Base-by-base conservation (phyloP, 192 early-diverging fungal species). In the Phlyctochytrium bullatum region DNA sequence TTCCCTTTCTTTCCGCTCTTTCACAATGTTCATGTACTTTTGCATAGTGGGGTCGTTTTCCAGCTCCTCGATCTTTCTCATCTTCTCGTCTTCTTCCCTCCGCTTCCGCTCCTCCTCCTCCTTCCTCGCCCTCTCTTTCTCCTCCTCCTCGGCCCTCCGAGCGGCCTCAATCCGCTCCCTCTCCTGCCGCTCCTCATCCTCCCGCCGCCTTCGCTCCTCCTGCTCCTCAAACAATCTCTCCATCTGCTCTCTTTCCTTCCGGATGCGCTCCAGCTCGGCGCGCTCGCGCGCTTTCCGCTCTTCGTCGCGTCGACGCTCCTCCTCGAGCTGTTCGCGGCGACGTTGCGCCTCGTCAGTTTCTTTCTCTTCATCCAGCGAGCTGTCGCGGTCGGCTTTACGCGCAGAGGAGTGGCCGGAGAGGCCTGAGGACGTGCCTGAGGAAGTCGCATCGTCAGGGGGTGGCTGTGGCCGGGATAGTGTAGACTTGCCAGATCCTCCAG, bases 11-110 rank as follows among this genome's bases (percentile, higher is more conserved):
- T 68, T 51, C 50, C 62, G 63, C 52, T 80, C 74, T 66, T 80
- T 81, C 6, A 78, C 81, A 12, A 79, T 60, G 0, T 36, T 69
- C 62, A 83, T 73, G 56, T 81, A 83, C 72, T 78, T 80, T 36
- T 73, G 71, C 76, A 83, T 68, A 2, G 61, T 24, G 17, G 81
- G 81, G 65, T 83, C 81, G 0, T 71, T 36, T 56, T 80, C 76
- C 1, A 78, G 30, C 1, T 36, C 71, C 17, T 73, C 61, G 20
- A 80, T 14, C 68, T 57, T 36, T 57, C 40, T 61, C 17, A 63
- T 16, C 16, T 68, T 50, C 10, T 27, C 24, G 17, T 65, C 62
- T 32, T 75, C 68, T 34, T 72, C 59, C 32, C 2, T 62, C 54
- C 59, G 52, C 25, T 56, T 35, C 64, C 60, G 64, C 36, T 68